Base-by-base conservation (phyloP, 345 rosid genomes). In the Sapria himalayana region DNA sequence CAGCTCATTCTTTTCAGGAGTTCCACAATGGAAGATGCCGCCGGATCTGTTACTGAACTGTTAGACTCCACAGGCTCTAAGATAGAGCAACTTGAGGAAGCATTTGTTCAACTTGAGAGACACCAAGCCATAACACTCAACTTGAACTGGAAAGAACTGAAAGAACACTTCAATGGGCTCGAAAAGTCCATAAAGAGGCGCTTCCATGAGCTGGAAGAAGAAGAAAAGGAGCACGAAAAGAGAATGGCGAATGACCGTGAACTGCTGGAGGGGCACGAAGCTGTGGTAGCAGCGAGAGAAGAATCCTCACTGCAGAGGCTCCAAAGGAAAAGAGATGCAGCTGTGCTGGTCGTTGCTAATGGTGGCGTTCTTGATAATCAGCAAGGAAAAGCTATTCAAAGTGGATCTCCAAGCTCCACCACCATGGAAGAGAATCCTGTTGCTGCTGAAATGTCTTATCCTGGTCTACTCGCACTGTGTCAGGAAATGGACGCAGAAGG, bases 51-150 rank as follows among this genome's bases (percentile, higher is more conserved):
- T 61, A 81, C 75, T 33, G 63, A 61, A 15, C 86, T 89, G 20
- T 76, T 89, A 39, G 93, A 69, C 57, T 76, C 93, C 7, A 74
- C 98, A 9, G 55, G 72, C 23, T 76, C 84, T 19, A 89, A 79
- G 76, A 89, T 89, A 55, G 84, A 74, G 45, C 95, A 91, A 63
- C 99, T 91, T 67, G 95, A 89, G 81, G 82, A 65, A 65, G 98
- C 98, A 9, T 89, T 89, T 69, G 85, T 94, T 60, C 94, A 89
- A 63, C 98, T 89, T 49, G 94, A 89, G 61, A 79, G 86, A 46
- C 81, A 84, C 41, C 73, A 86, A 41, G 93, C 93, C 1, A 61
- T 89, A 37, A 71, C 95, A 5, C 86, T 89, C 41, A 79, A 89
- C 60, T 37, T 89, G 58, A 89, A 74, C 56, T 82, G 98, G 98